A percentile compares a stretch with the other conserved stretches of the same genome.
These are phyloP conservation scores for Saccharomyces hybrid DNA, from an alignment of 1,139 yeast species.

Conservation along the genomic window DNA sequence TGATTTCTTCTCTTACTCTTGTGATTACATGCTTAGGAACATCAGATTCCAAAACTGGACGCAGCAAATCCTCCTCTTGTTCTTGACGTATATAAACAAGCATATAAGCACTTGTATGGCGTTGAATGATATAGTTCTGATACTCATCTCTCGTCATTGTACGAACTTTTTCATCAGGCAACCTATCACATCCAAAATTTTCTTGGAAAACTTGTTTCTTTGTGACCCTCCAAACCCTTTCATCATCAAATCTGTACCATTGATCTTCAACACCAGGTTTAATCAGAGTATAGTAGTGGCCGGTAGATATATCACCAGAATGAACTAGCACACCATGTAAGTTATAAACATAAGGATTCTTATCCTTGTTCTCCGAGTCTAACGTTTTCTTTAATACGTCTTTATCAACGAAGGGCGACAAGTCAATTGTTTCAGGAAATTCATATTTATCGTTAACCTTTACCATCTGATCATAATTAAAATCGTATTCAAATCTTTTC, in stretches of 20 bases:
- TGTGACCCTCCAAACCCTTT: constrained; percentile 83
- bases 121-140: constrained; percentile 55
- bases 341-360: constrained; percentile 67
- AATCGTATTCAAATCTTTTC: constrained; percentile 91
- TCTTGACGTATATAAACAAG: constrained; percentile 78
- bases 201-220: constrained; percentile 81
- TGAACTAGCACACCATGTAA: constrained; percentile 93
- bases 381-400: constrained; percentile 37
- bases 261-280: constrained; percentile 64
- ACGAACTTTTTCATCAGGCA: constrained; percentile 42
- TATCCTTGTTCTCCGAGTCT: constrained; percentile 16
- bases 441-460: constrained; percentile 91
- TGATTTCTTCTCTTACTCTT: constrained; percentile 55
- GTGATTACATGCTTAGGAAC: constrained; percentile 67
- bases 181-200: constrained; percentile 76
- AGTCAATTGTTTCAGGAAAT: constrained; percentile 76
- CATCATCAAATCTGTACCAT: constrained; percentile 95
- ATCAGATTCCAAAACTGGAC: constrained; percentile 46
- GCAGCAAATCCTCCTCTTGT: constrained; percentile 51
- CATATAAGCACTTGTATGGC: constrained; percentile 96
- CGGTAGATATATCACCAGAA: constrained; percentile 90
- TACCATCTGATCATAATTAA: constrained; percentile 78
- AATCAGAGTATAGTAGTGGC: constrained; percentile 92
- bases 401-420: constrained; percentile 69
- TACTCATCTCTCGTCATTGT: constrained; percentile 52